Evolutionary conservation across 139 green algal species (phyloP).

Genomic region (Haematococcus lacustris): DNA sequence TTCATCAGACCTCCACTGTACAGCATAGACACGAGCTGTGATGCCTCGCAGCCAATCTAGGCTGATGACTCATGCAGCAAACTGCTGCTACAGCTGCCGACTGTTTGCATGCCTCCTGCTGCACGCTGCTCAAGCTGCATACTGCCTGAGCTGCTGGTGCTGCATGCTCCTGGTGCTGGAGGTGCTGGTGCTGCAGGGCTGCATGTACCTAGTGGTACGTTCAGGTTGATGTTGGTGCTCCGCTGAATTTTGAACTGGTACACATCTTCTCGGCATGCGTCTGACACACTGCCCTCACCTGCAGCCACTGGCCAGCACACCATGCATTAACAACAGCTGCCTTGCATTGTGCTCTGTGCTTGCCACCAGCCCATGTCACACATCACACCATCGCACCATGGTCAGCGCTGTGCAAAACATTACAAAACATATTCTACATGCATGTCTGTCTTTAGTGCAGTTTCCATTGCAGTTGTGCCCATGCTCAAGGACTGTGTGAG

Average conservation of each 20-base stretch:
- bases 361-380: background rate
- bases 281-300: slow-evolving; percentile 13
- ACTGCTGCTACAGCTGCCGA: background rate
- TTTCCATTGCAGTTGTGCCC: background rate
- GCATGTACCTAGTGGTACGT: slow-evolving; percentile 68
- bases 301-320: background rate
- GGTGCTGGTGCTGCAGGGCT: too few species aligned
- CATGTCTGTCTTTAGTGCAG: background rate
- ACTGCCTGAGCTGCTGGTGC: too few species aligned
- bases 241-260: slow-evolving; percentile 44
- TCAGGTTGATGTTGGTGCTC: slow-evolving; percentile 70
- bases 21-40: background rate
- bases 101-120: too few species aligned
- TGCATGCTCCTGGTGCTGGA: too few species aligned
- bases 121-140: too few species aligned
- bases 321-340: background rate
- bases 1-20: background rate
- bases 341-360: background rate
- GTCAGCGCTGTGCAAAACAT: background rate
- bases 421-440: background rate
- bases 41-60: background rate
- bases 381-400: background rate
- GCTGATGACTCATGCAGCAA: background rate
- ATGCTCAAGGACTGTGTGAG: background rate
- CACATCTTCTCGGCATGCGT: slow-evolving; percentile 42